Base-by-base conservation (phyloP, 805 yeast genomes). In the Metschnikowia borealis region DNA sequence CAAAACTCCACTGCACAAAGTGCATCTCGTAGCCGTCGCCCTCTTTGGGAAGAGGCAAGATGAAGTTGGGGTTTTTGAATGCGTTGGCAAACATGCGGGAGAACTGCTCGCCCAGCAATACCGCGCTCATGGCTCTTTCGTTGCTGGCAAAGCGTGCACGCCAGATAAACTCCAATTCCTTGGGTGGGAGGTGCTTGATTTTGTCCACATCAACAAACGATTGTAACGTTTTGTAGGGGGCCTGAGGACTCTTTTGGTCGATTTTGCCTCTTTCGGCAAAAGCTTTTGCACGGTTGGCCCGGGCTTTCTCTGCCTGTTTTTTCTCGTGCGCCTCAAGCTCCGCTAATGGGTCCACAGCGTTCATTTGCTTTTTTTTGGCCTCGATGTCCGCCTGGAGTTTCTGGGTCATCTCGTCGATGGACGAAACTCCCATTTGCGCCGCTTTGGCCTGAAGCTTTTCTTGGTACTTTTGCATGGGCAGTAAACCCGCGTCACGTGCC, bases 1-100 rank as follows among this genome's bases (percentile, higher is more conserved):
- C 91, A 65, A 89, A 88, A 17, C 82, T 77, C 99, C 99, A 94
- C 70, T 94, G 98, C 20, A 91, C 82, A 65, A 86, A 89, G 63
- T 94, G 97, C 70, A 94, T 77, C 69, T 94, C 99, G 61, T 74
- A 70, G 51, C 83, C 84, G 23, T 70, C 71, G 11, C 56, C 62
- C 17, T 73, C 81, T 58, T 84, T 81, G 5, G 97, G 96, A 49
- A 94, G 70, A 0, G 99, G 99, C 21, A 94, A 75, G n/a, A 94
- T 85, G 68, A 94, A 94, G 33, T 82, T 77, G 20, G 97, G 96
- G 63, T 85, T 82, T 53, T 73, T 74, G 61, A 83, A 81, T 0
- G 96, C 96, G 52, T 78, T 80, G 37, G 74, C 68, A 58, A 78
- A 76, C 62, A 94, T 75, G 38, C 73, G 75, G n/a, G 83, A 74